Base-by-base conservation (phyloP, 345 rosid species). In the Punica granatum region DNA sequence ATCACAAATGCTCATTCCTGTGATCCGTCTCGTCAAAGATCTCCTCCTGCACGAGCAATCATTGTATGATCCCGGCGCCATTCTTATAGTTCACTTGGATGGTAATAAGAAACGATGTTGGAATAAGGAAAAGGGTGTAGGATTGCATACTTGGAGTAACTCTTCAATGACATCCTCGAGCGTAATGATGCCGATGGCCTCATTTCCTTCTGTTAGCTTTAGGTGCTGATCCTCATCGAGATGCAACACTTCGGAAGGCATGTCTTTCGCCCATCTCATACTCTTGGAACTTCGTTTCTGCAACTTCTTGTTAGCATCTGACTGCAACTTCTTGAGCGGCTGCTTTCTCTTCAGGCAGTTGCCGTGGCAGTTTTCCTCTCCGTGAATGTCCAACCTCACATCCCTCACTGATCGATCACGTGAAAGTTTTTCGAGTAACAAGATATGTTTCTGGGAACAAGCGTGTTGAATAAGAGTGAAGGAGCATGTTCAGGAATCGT, bases 121-220 rank as follows among this genome's bases (percentile, higher is more conserved):
- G 44, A 48, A 39, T 23, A 16, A 53, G 53, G 6, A 19, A 33
- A 35, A 25, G 12, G 42, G 44, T 15, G 42, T 3, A 33, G 63
- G 48, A 44, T 48, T 15, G 41, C 8, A 53, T 68, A 78, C 92
- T 79, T 85, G 90, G 65, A 85, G 69, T 31, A 87, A 77, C 81
- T 84, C 90, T 74, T 87, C 88, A 32, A 85, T 82, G 70, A 87
- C 85, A 77, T 87, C 88, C 72, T 85, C 90, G 71, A 85, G 76
- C 54, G 93, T 82, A 70, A 88, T 80, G 41, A 88, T 79, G 66
- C 93, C 88, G 0, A 74, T 63, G 10, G 83, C 81, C 73, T 82
- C 83, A 13, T 69, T 76, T 56, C 81, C 83, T 68, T 77, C 80
- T 0, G 67, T 71, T 39, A 64, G 66, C 42, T 43, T 48, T 2